A percentile compares a stretch with the other conserved stretches of the same genome.
phyloP scores from a whole-genome alignment of 1,284 basidiomycete species.

The Sporisorium reilianum region DNA sequence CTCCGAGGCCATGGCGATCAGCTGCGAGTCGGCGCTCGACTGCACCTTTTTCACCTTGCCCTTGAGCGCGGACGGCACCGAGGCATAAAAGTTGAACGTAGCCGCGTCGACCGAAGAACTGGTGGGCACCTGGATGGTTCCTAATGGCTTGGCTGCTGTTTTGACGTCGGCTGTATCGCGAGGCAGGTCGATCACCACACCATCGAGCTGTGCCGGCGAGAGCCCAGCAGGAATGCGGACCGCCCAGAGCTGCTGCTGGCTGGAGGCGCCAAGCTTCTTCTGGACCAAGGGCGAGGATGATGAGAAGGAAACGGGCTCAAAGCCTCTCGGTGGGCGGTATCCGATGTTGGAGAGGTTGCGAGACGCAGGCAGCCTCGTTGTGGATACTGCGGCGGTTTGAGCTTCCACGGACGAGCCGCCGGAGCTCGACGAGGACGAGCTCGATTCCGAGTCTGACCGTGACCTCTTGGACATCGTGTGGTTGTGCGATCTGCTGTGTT shows the following conservation, averaged over 20 bases:
- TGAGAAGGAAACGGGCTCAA: constrained; percentile 34
- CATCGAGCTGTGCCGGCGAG: constrained; percentile 42
- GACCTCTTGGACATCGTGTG: constrained; percentile 32
- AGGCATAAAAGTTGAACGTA: constrained; percentile 47
- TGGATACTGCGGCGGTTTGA: constrained; percentile 28
- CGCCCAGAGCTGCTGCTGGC: constrained; percentile 43
- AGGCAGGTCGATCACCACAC: constrained; percentile 39
- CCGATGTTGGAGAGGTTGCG: constrained; percentile 38
- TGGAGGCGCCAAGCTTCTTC: constrained; percentile 23
- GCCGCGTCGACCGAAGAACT: constrained; percentile 13
- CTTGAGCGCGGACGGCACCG: constrained; percentile 21
- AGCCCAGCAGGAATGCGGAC: constrained; percentile 43
- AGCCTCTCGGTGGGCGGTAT: constrained; percentile 46
- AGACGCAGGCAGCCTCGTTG: constrained; percentile 29
- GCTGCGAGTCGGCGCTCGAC: constrained; percentile 43
- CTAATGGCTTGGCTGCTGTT: constrained; percentile 21
- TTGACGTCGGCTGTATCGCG: constrained; percentile 16
- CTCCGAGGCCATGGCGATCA: constrained; percentile 56
- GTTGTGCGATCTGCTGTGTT: background rate
- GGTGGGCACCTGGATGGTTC: constrained; percentile 25
- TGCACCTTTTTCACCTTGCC: constrained; percentile 27
- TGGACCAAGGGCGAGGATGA: constrained; percentile 22
- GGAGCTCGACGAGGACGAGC: constrained; percentile 41
- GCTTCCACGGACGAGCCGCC: constrained; percentile 39
- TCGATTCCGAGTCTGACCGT: constrained; percentile 41